Evolutionary conservation across 139 green algal genomes (phyloP).

Genomic region (Chlorella ohadii): DNA sequence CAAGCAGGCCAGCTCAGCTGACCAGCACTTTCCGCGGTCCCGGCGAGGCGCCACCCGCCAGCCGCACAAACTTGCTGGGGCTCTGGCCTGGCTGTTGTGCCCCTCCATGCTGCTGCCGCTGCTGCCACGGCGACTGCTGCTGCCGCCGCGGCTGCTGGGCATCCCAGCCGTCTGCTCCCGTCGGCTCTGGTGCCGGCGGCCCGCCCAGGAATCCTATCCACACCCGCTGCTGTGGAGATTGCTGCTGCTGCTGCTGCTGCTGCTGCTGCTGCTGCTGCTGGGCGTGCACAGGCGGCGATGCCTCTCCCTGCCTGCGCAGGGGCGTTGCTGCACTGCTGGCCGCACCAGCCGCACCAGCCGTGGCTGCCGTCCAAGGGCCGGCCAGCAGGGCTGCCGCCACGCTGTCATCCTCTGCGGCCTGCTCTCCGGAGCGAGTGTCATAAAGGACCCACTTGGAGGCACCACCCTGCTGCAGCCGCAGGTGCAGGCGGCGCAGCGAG

Average conservation of each 20-base stretch:
- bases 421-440: neutral
- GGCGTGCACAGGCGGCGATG: too few relatives aligned
- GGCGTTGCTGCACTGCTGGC: neutral
- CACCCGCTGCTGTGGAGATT: neutral
- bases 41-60: neutral
- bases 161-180: neutral
- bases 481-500: constrained; percentile 7
- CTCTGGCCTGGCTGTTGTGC: neutral
- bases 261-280: neutral
- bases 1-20: neutral
- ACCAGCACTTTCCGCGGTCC: constrained; percentile 4
- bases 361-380: neutral
- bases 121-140: neutral
- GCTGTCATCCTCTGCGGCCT: constrained; percentile 16
- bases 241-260: constrained; percentile 15
- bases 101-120: neutral
- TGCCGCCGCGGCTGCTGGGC: neutral
- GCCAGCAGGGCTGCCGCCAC: neutral
- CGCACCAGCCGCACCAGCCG: neutral
- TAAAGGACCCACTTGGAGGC: constrained; percentile 26
- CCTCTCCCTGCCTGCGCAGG: neutral
- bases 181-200: neutral
- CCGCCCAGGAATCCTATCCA: constrained; percentile 8
- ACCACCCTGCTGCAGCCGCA: neutral
- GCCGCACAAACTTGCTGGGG: neutral